Conservation (phyloP, 495 filamentous ascomycete genomes). For the Lentithecium fluviatile region DNA sequence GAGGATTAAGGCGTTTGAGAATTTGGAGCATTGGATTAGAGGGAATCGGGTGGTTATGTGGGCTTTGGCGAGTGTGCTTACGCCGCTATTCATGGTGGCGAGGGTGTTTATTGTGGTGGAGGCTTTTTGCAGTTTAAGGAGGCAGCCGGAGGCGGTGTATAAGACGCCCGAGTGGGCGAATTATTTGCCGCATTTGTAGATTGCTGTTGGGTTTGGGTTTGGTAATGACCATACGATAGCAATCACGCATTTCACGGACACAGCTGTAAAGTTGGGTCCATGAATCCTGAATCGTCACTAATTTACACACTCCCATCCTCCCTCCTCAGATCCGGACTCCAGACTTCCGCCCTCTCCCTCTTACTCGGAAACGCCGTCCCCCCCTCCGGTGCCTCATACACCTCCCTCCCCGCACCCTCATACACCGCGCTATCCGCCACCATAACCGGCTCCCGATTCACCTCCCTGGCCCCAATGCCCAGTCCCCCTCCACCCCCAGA, state of each 20-base stretch:
- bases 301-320: not conserved
- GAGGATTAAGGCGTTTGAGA: slow-evolving; percentile 6
- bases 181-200: slow-evolving; percentile 24
- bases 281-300: too few relatives aligned
- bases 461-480: too few relatives aligned
- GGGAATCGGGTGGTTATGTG: not conserved
- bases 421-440: slow-evolving; percentile 6
- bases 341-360: not conserved
- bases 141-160: slow-evolving; percentile 10
- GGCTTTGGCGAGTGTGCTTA: not conserved
- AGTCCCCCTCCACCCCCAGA: too few relatives aligned
- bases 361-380: slow-evolving; percentile 10
- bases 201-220: not conserved
- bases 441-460: slow-evolving; percentile 5
- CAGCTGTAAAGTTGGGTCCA: too few relatives aligned
- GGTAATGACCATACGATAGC: too few relatives aligned
- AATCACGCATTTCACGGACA: too few relatives aligned
- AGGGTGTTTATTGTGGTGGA: slow-evolving; percentile 24
- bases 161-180: slow-evolving; percentile 24
- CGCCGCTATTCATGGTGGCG: slow-evolving; percentile 11
- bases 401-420: not conserved
- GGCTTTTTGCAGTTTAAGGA: slow-evolving; percentile 24
- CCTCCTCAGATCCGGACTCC: not conserved
- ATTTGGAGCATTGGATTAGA: not conserved
- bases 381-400: slow-evolving; percentile 17